These are phyloP conservation scores for Pholiota adiposa DNA, from an alignment of 1,284 basidiomycete genomes.

Conservation along the genomic window DNA sequence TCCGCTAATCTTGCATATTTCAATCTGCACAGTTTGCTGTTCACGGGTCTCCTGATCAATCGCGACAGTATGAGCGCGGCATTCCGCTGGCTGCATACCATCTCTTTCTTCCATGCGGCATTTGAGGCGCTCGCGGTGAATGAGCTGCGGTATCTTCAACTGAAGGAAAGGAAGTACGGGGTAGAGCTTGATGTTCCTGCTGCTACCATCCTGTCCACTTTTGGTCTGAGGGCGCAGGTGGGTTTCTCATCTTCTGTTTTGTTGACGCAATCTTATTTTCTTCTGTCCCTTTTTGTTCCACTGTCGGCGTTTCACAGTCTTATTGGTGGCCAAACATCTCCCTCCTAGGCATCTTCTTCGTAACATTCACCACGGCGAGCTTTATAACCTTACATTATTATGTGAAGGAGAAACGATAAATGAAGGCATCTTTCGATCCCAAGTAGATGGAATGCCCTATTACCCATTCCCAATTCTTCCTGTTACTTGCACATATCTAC, in stretches of 20 bases:
- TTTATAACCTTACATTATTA: constrained; percentile 85
- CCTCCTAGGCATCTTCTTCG: constrained; percentile 84
- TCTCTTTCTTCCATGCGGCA: constrained; percentile 99
- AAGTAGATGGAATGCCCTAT: not conserved
- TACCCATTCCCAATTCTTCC: not conserved
- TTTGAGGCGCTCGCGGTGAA: constrained; percentile 97
- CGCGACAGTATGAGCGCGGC: constrained; percentile 78
- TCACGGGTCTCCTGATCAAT: constrained; percentile 95
- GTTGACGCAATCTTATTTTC: not conserved
- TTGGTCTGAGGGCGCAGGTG: constrained; percentile 86
- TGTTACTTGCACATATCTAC: not conserved
- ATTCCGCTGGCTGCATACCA: constrained; percentile 85
- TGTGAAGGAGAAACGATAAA: constrained; percentile 87
- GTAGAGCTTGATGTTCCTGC: constrained; percentile 93
- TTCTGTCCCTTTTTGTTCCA: no score
- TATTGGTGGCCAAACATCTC: constrained; percentile 97
- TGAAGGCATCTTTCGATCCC: no score
- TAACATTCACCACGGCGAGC: constrained; percentile 72
- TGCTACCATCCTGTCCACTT: constrained; percentile 90
- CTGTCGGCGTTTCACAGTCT: constrained; percentile 54
- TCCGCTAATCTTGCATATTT: no score
- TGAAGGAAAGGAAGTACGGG: constrained; percentile 92
- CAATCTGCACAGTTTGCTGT: constrained; percentile 72
- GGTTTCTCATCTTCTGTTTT: constrained; percentile 17
- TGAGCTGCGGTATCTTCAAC: constrained; percentile 90